phyloP scores from a whole-genome alignment of 371 early-diverging fungal species.

The Homolaphlyctis polyrhiza region DNA sequence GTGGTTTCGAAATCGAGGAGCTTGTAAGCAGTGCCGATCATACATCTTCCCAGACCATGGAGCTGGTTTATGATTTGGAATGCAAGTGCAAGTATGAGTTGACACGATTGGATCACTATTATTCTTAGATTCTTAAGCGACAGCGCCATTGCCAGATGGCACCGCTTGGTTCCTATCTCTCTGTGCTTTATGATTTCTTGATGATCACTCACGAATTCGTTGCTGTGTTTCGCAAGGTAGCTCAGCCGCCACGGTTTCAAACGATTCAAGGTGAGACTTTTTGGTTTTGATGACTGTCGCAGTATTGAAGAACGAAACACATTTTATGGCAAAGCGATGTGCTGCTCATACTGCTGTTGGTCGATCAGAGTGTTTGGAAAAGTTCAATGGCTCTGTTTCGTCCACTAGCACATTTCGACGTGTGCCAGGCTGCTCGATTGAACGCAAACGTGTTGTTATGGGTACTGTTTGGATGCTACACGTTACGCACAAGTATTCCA shows the following conservation, averaged over 20 bases:
- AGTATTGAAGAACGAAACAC: no score
- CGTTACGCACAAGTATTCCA: conserved; percentile 43
- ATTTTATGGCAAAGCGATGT: no score
- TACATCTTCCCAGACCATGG: no score
- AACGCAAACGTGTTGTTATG: conserved; percentile 81
- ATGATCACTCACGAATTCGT: conserved; percentile 92
- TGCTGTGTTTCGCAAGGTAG: conserved; percentile 67
- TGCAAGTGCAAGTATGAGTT: no score
- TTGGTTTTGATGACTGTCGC: no score
- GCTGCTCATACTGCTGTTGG: no score
- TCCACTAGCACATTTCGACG: conserved; percentile 32
- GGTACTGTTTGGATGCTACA: conserved; percentile 87
- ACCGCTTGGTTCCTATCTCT: conserved; percentile 81
- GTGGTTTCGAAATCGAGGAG: conserved; percentile 86
- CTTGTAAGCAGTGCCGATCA: background rate
- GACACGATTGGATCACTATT: no score
- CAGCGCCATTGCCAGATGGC: conserved; percentile 87
- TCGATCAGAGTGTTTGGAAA: background rate
- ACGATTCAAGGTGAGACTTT: background rate
- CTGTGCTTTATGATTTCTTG: conserved; percentile 82
- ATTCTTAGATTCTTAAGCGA: conserved; percentile 71
- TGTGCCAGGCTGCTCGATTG: conserved; percentile 71
- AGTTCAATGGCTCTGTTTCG: background rate
- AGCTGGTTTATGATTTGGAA: no score
- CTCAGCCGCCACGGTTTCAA: background rate